Base-by-base conservation (phyloP, 2,329 filamentous ascomycete genomes). In the Arachnomyces sp. region DNA sequence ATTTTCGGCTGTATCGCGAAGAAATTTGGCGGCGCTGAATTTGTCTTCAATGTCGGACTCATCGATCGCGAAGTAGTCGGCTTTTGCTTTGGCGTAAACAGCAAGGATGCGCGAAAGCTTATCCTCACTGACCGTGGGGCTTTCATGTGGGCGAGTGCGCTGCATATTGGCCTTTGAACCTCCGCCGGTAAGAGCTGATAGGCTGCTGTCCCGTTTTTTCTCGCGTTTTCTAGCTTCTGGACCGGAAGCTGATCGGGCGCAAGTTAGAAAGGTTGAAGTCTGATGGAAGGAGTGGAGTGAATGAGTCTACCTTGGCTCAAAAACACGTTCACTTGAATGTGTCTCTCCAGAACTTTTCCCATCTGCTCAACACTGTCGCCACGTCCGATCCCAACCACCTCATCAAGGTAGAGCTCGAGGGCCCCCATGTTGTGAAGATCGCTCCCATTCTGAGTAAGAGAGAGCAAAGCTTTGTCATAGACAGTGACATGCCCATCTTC, bases 1-100 rank as follows among this genome's bases (percentile, higher is more conserved):
- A 39, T 68, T 68, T 42, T 68, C 65, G 4, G 65, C 63, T 1
- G 62, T 67, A 46, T 69, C 65, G 3, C 65, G 61, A 17, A 69
- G 58, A 36, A 67, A 68, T 36, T 60, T 61, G 16, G 62, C 60
- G 1, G 56, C 50, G 15, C 51, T 46, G 28, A 52, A 47, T 25
- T 49, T 50, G 3, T 50, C 43, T 3, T 50, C 39, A 21, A 49
- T 53, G 21, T 58, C 45, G 21, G 39, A 44, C 29, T 52, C 40
- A 29, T 52, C 49, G 21, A 57, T 43, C 3, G 44, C 46, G 42
- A 60, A 52, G 46, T 62, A 65, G 4, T 69, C 63, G 1, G 52
- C 45, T 40, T 62, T 60, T 7, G 66, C 64, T 11, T 46, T 47
- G 18, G 57, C 50, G 42, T 65, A 68, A 12, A 60, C 52, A 1